Conservation (phyloP, 2,329 filamentous ascomycete species). For the Verticillium klebahnii region DNA sequence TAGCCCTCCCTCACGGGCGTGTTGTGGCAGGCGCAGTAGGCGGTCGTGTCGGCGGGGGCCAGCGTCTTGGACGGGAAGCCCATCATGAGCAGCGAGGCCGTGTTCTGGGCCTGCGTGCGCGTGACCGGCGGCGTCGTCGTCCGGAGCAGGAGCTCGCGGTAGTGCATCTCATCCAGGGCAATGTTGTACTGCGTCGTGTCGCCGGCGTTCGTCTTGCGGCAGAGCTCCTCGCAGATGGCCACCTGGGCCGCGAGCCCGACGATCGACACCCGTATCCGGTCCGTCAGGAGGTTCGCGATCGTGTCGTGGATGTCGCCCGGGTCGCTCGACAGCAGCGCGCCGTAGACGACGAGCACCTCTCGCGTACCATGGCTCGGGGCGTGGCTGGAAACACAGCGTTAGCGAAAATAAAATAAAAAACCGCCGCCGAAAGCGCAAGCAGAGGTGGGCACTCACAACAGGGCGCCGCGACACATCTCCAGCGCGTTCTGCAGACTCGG, state of each 20-base stretch:
- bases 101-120: constrained; percentile 54
- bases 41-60: constrained; percentile 59
- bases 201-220: constrained; percentile 79
- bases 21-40: constrained; percentile 88
- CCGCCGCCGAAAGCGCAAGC: no score
- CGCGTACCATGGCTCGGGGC: constrained; percentile 89
- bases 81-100: constrained; percentile 83
- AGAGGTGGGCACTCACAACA: constrained; percentile 59
- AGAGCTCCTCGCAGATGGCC: constrained; percentile 86
- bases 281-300: constrained; percentile 69
- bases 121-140: constrained; percentile 87
- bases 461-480: constrained; percentile 85
- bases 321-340: constrained; percentile 83
- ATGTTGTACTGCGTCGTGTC: constrained; percentile 75
- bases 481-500: constrained; percentile 90
- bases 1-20: constrained; percentile 80
- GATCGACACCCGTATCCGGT: constrained; percentile 82
- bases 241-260: constrained; percentile 90
- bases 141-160: constrained; percentile 81
- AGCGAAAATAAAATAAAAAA: not conserved
- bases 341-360: constrained; percentile 88
- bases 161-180: constrained; percentile 71
- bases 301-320: constrained; percentile 95
- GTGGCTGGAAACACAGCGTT: constrained; percentile 49
- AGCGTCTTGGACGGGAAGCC: constrained; percentile 88